A percentile compares a stretch with the other conserved stretches of the same genome.
phyloP scores from a whole-genome alignment of 2,329 filamentous ascomycete species.

The Fusarium sambucinum region DNA sequence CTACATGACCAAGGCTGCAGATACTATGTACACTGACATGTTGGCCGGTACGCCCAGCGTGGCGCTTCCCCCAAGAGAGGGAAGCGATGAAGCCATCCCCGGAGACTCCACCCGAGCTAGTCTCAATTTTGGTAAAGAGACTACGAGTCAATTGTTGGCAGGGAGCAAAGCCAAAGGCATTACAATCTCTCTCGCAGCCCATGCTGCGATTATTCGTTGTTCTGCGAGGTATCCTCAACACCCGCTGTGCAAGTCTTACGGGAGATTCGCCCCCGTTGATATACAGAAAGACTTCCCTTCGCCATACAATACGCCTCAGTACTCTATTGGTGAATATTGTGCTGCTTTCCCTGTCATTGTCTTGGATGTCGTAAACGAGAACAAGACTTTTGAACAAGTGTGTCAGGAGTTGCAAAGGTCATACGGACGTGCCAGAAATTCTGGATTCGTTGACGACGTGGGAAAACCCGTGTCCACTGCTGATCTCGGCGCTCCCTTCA shows the following conservation, averaged over 20 bases:
- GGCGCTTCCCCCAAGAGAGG: slow-evolving; percentile 3
- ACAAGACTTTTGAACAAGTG: slow-evolving; percentile 42
- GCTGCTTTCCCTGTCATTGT: slow-evolving; percentile 30
- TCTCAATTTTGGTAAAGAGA: slow-evolving; percentile 2
- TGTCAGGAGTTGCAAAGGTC: slow-evolving; percentile 41
- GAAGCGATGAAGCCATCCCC: not conserved
- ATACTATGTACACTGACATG: slow-evolving; percentile 13
- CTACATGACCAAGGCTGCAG: not conserved
- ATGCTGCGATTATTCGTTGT: slow-evolving; percentile 47
- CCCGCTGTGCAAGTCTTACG: slow-evolving; percentile 47
- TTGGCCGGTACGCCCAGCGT: slow-evolving; percentile 9
- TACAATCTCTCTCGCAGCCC: slow-evolving; percentile 49
- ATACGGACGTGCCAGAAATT: slow-evolving; percentile 48
- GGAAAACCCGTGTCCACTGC: slow-evolving; percentile 35
- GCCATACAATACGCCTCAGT: slow-evolving; percentile 46
- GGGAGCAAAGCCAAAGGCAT: slow-evolving; percentile 23
- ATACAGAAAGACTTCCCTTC: slow-evolving; percentile 47
- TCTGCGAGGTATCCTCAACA: slow-evolving; percentile 47
- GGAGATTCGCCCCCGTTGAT: slow-evolving; percentile 48
- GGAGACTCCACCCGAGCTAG: not conserved
- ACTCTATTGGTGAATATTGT: slow-evolving; percentile 41
- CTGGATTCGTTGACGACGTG: slow-evolving; percentile 38
- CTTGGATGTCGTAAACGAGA: slow-evolving; percentile 22
- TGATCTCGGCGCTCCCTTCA: slow-evolving; percentile 28
- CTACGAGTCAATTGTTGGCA: not conserved